Conservation (phyloP, 1,284 basidiomycete species). For the Peniophora sp. region DNA sequence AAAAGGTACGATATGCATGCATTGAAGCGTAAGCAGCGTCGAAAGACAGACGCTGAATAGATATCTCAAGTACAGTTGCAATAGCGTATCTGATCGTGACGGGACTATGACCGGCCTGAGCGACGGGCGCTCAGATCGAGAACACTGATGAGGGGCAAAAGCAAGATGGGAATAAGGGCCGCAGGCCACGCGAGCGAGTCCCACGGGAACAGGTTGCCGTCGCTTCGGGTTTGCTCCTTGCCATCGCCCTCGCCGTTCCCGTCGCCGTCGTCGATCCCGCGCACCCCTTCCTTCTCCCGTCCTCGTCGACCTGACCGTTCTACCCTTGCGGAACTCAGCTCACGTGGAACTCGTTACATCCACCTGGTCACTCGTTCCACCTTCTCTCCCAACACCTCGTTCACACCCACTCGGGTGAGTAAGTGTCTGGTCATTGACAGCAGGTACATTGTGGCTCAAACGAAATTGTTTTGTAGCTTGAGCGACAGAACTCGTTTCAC, state of each 20-base stretch:
- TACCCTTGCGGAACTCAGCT: neutral
- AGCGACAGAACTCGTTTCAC: no score
- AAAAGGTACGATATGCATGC: no score
- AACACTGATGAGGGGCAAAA: neutral
- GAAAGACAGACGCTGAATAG: no score
- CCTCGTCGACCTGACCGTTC: neutral
- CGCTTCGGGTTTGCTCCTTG: slow-evolving; percentile 2
- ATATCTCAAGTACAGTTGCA: no score
- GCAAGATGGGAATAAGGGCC: neutral
- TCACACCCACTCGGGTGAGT: neutral
- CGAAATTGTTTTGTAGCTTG: no score
- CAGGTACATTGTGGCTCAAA: no score
- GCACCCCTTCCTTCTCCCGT: neutral
- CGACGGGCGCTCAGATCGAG: no score
- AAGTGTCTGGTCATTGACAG: no score
- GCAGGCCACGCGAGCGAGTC: neutral
- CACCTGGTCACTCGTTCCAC: neutral
- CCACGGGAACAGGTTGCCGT: no score
- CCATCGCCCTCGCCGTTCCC: slow-evolving; percentile 8
- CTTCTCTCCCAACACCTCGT: neutral
- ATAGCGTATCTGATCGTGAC: no score
- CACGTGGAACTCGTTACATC: neutral
- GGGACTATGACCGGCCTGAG: no score
- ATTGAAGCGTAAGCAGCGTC: no score
- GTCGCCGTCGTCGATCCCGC: slow-evolving; percentile 9